Base-by-base conservation (phyloP, 2,329 filamentous ascomycete species). In the Talaromyces albobiverticillius region DNA sequence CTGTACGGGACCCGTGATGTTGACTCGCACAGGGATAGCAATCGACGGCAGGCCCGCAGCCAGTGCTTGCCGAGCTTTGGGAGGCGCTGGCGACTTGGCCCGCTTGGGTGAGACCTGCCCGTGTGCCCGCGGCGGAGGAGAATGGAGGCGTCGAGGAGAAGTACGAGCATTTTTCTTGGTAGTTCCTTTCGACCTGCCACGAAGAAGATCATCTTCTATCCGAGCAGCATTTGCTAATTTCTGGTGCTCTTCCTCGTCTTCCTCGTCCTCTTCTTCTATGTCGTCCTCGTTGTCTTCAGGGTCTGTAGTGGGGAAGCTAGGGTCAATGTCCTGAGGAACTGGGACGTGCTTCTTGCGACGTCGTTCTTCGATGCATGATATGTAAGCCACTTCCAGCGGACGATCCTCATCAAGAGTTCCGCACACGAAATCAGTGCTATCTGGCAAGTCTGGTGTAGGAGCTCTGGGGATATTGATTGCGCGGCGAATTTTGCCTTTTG, bases 371-470 rank as follows among this genome's bases (percentile, higher is more conserved):
- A 95, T 81, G 63, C 88, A 90, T 2, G 89, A 89, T 53, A 95
- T 82, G 70, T 96, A 99, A 0, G 90, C 93, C 61, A 92, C 90
- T 69, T 99, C 94, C n/a, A 97, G 75, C 2, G 91, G 90, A 42
- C 90, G 86, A 66, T 99, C 94, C 71, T 99, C 94, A 61, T 99
- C 94, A 18, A 99, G 79, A 1, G 94, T 99, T 55, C 94, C 94
- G 66, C 94, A 97, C n/a, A 99, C 94, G 61, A 99, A 99, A 70
- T 99, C 94, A 13, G 94, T 97, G 72, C 92, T 96, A 70, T 99
- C 94, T 1, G 94, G 94, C 10, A 99, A 79, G 67, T 96, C 90
- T 2, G 90, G 89, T 1, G 88, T 89, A 22, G 81, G 80, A 36
- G 84, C 84, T 58, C 80, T 83, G 45, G 79, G 62, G 18, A 72